These are phyloP conservation scores for Yamadazyma aaseri DNA, from an alignment of 1,139 yeast genomes.

Conservation along the genomic window DNA sequence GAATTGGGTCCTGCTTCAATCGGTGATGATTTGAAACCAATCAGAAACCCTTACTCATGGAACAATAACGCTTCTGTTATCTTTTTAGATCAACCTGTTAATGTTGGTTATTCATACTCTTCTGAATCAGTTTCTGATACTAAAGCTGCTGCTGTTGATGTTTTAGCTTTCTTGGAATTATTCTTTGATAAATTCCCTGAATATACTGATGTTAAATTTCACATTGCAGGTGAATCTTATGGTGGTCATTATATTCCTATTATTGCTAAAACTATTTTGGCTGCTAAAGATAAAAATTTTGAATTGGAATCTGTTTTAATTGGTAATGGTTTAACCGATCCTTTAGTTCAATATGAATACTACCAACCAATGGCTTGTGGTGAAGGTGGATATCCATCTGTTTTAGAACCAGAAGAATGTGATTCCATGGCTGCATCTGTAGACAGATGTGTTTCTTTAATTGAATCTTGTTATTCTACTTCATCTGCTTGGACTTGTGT, in stretches of 20 bases:
- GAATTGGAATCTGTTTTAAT: constrained; percentile 84
- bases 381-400: constrained; percentile 83
- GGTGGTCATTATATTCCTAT: constrained; percentile 98
- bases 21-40: constrained; percentile 34
- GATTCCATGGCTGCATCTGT: constrained; percentile 66
- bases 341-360: constrained; percentile 80
- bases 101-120: constrained; percentile 81
- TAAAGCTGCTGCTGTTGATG: constrained; percentile 89
- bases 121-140: constrained; percentile 62
- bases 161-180: constrained; percentile 84
- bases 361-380: constrained; percentile 99
- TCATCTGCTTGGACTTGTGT: constrained; percentile 88
- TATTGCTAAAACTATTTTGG: constrained; percentile 82
- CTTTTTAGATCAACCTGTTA: constrained; percentile 48
- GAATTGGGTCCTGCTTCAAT: constrained; percentile 45
- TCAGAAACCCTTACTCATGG: constrained; percentile 42
- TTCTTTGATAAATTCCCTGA: constrained; percentile 92
- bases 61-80: constrained; percentile 45
- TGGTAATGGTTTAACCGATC: constrained; percentile 96
- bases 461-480: constrained; percentile 75
- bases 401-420: constrained; percentile 78
- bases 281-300: constrained; percentile 75
- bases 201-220: constrained; percentile 67
- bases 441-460: constrained; percentile 80
- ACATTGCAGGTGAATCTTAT: constrained; percentile 97